Conservation (phyloP, 805 yeast genomes). For the Lipomyces mesembrius region DNA sequence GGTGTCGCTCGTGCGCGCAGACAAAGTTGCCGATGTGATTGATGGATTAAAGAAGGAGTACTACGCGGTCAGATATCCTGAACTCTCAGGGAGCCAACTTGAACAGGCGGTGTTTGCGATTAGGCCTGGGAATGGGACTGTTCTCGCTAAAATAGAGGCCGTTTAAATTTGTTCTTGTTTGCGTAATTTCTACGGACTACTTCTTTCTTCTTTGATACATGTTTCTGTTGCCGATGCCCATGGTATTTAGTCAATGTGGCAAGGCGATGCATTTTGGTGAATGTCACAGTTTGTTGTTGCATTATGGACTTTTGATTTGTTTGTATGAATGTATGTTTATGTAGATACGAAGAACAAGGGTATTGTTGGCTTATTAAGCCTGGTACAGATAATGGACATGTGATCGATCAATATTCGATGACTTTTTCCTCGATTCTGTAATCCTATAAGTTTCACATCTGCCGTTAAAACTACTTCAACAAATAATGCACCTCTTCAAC, state of each 20-base stretch:
- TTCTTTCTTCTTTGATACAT: not conserved
- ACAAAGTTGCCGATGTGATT: constrained; percentile 20
- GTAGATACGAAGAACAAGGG: no score
- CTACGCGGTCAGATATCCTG: constrained; percentile 19
- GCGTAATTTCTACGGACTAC: not conserved
- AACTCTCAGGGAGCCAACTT: constrained; percentile 8
- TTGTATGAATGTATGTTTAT: no score
- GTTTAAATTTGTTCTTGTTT: not conserved
- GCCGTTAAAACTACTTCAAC: not conserved
- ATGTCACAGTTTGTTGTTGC: not conserved
- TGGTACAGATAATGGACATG: no score
- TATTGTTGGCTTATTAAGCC: no score
- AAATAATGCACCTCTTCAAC: constrained; percentile 25
- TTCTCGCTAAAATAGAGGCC: constrained; percentile 1
- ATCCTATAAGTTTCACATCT: not conserved
- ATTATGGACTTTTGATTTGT: no score
- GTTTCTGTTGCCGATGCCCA: not conserved
- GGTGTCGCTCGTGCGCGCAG: constrained; percentile 58
- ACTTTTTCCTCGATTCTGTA: no score
- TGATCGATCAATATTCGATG: no score
- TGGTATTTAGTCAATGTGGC: not conserved
- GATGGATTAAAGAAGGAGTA: constrained; percentile 22
- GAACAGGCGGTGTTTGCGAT: constrained; percentile 22
- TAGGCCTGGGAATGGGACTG: constrained; percentile 26
- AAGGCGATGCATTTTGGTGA: not conserved